These are phyloP conservation scores for Gaeumannomyces sp. DNA, from an alignment of 2,329 filamentous ascomycete genomes.

Conservation along the genomic window DNA sequence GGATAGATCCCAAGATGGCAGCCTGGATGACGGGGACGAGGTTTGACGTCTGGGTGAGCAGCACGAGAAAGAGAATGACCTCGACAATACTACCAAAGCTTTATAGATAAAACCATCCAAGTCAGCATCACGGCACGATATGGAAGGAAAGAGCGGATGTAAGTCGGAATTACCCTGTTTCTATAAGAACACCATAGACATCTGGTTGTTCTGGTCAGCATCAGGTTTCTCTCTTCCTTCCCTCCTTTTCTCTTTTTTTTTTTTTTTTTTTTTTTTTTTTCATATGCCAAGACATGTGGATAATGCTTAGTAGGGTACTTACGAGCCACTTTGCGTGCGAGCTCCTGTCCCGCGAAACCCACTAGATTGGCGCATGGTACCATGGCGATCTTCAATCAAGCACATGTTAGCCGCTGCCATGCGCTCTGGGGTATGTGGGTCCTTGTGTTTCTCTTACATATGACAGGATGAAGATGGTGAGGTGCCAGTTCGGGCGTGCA, in stretches of 20 bases:
- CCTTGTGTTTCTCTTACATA: slow-evolving; percentile 43
- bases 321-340: slow-evolving; percentile 66
- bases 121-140: neutral
- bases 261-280: neutral
- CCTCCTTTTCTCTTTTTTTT: neutral
- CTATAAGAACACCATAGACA: slow-evolving; percentile 57
- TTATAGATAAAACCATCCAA: neutral
- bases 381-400: slow-evolving; percentile 47
- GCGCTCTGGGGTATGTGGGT: neutral
- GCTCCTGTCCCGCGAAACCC: slow-evolving; percentile 66
- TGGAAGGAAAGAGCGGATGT: slow-evolving; percentile 9
- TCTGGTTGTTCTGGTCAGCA: slow-evolving; percentile 24
- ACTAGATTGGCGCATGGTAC: slow-evolving; percentile 69
- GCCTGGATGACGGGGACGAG: slow-evolving; percentile 70
- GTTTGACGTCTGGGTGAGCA: slow-evolving; percentile 43
- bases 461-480: slow-evolving; percentile 62
- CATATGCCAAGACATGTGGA: no score
- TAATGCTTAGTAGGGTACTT: slow-evolving; percentile 24
- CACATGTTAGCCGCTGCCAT: neutral
- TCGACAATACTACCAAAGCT: slow-evolving; percentile 70
- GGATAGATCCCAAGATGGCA: slow-evolving; percentile 74
- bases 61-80: slow-evolving; percentile 74
- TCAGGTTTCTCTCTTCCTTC: neutral
- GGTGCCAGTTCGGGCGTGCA: slow-evolving; percentile 34
- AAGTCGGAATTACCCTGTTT: slow-evolving; percentile 40